Conservation (phyloP, 2,329 filamentous ascomycete species). For the Amesomyces nigricolor region DNA sequence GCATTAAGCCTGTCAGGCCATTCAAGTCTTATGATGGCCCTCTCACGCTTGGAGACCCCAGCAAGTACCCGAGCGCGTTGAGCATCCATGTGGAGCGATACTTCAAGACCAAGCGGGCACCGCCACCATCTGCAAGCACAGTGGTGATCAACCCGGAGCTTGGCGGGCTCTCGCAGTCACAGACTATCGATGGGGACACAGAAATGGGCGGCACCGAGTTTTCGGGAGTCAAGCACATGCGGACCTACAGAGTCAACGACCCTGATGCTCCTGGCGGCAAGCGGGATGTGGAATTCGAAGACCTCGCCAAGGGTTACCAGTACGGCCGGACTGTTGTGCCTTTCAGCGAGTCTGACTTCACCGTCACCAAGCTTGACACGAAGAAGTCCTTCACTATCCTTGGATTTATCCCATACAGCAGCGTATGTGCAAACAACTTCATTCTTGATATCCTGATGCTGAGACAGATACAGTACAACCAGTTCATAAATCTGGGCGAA, state of each 20-base stretch:
- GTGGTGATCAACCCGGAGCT: slow-evolving; percentile 58
- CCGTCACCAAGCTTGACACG: slow-evolving; percentile 83
- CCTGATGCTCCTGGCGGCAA: slow-evolving; percentile 70
- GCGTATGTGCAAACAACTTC: slow-evolving; percentile 12
- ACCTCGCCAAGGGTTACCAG: slow-evolving; percentile 86
- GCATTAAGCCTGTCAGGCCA: slow-evolving; percentile 68
- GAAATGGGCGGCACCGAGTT: slow-evolving; percentile 46
- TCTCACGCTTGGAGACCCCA: slow-evolving; percentile 72
- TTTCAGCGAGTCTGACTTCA: slow-evolving; percentile 79
- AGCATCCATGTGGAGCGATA: slow-evolving; percentile 86
- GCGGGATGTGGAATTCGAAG: slow-evolving; percentile 72
- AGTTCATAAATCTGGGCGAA: slow-evolving; percentile 79
- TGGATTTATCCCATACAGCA: slow-evolving; percentile 70
- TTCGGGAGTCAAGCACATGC: slow-evolving; percentile 66
- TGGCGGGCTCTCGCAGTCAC: slow-evolving; percentile 44
- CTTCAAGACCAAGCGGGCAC: slow-evolving; percentile 74
- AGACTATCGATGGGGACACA: slow-evolving; percentile 44
- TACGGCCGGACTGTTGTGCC: slow-evolving; percentile 90
- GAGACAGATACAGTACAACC: slow-evolving; percentile 58
- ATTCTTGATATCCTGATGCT: slow-evolving; percentile 7
- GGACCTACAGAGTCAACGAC: slow-evolving; percentile 76
- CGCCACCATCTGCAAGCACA: slow-evolving; percentile 67
- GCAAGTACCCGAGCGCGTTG: slow-evolving; percentile 67
- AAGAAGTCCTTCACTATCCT: slow-evolving; percentile 70
- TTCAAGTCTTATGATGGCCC: slow-evolving; percentile 74